Base-by-base conservation (phyloP, 345 rosid genomes). In the Salix suchowensis region DNA sequence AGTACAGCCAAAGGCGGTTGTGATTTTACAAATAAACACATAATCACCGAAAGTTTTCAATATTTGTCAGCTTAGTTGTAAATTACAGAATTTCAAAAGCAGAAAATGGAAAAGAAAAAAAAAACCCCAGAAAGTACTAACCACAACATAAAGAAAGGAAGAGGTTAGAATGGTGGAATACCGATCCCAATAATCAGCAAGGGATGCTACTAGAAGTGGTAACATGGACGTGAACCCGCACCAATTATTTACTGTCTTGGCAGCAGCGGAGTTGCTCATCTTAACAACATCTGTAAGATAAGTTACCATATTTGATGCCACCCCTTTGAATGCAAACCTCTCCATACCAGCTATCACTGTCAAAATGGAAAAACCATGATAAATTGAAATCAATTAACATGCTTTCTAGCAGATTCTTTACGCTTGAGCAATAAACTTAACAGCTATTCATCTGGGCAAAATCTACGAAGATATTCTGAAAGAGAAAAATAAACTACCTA, bases 291-390 rank as follows among this genome's bases (percentile, higher is more conserved):
- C 97, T 21, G 98, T 96, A 15, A 96, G 86, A 79, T 93, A 96
- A 7, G 96, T 96, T 60, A 96, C 94, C 65, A 96, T 83, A 83
- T 96, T 96, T 12, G 99, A 93, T 67, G 91, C 90, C 82, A 95
- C 97, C 75, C 99, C 99, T 81, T 95, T 95, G 88, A 90, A 95
- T 32, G 95, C 99, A 86, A 88, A 91, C 84, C 99, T 89, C 89
- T 96, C 99, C 69, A 90, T 88, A 2, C 97, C 98, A 44, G 96
- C 93, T 32, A 96, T 78, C 82, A 89, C 95, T 90, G 16, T 16
- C 18, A 23, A 21, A 37, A 66, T 46, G 7, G 30, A 26, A 65
- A 67, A 32, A 34, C 16, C 55, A 21, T 58, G 24, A 26, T 8
- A 44, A 79, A 73, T 2, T 15, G 9, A 66, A 11, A 32, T 12